Base-by-base conservation (phyloP, 805 yeast genomes). In the Dipodascus albidus region DNA sequence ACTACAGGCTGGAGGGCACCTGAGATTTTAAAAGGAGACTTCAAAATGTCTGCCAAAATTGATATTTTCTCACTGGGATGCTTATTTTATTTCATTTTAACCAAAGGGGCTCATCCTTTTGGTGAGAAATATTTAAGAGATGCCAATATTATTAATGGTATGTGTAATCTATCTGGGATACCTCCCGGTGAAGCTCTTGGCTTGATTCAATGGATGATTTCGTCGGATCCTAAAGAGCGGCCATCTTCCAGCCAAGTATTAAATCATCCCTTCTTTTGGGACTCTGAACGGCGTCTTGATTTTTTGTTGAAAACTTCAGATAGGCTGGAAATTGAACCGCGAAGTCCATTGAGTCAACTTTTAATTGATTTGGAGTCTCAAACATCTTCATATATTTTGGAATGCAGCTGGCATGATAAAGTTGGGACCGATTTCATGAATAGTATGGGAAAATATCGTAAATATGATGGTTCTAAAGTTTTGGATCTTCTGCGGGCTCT, bases 1-100 rank as follows among this genome's bases (percentile, higher is more conserved):
- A 93, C 98, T 0, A 80, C 93, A 2, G 99, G 99, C 2, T 93
- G 99, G 99, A 78, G 97, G 60, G 98, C 99, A 0, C 99, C 99
- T 0, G 99, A 93, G 63, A 63, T 35, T 9, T 48, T 53, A 27
- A 53, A 50, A 23, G 54, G 85, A 58, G 74, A 95, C 52, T 73
- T 88, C 42, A 90, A 96, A 0, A 78, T 90, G 58, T 89, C 96
- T 0, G n/a, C 44, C 17, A 38, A 38, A 38, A 86, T 93, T 53
- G 99, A 93, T 67, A 85, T 93, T 2, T 93, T 93, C 64, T 87
- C 97, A 0, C 72, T 91, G 56, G 99, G 99, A 0, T 93, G 99
- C 69, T 90, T 93, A 0, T 93, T 87, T 63, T 91, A 79, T 65
- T 93, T 89, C 63, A 84, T 90, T 42, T 69, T 93, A 38, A 77